Evolutionary conservation across 148 eudicot genomes (phyloP).

Genomic region (Chenopodium quinoa): DNA sequence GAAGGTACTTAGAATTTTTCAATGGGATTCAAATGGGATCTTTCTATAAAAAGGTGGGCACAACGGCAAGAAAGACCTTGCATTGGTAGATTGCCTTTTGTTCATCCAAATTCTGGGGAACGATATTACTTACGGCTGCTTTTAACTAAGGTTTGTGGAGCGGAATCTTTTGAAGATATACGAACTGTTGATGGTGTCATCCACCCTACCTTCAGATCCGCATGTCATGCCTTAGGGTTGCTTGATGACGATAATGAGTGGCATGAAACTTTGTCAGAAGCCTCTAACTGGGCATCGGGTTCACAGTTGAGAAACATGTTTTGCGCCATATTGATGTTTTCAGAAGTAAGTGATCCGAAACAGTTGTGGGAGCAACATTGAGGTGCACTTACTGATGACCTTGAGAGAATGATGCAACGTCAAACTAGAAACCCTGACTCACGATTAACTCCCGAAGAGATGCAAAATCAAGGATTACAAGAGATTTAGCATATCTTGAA

Average conservation of each 20-base stretch:
- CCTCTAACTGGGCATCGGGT: slow-evolving; percentile 3
- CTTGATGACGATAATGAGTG: slow-evolving; percentile 4
- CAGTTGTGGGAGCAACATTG: too few species aligned
- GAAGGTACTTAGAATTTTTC: too few species aligned
- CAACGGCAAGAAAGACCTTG: neutral
- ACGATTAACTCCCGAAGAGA: too few species aligned
- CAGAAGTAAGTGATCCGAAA: neutral
- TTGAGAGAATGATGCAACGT: too few species aligned
- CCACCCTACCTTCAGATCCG: neutral
- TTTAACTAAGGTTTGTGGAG: too few species aligned
- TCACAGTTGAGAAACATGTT: slow-evolving; percentile 1
- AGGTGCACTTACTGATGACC: too few species aligned
- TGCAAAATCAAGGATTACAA: neutral
- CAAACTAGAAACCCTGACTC: too few species aligned
- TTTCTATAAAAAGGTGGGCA: neutral
- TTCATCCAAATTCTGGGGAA: slow-evolving; percentile 1
- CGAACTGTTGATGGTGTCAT: neutral
- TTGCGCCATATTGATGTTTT: slow-evolving; percentile 12
- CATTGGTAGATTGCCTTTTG: neutral
- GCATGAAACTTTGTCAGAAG: neutral
- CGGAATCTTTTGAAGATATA: too few species aligned
- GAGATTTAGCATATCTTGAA: neutral
- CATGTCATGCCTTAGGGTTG: neutral
- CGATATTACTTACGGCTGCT: neutral
- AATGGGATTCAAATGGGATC: too few species aligned